Evolutionary conservation across 2,329 filamentous ascomycete genomes (phyloP).

Genomic region (Pseudogymnoascus sp.): DNA sequence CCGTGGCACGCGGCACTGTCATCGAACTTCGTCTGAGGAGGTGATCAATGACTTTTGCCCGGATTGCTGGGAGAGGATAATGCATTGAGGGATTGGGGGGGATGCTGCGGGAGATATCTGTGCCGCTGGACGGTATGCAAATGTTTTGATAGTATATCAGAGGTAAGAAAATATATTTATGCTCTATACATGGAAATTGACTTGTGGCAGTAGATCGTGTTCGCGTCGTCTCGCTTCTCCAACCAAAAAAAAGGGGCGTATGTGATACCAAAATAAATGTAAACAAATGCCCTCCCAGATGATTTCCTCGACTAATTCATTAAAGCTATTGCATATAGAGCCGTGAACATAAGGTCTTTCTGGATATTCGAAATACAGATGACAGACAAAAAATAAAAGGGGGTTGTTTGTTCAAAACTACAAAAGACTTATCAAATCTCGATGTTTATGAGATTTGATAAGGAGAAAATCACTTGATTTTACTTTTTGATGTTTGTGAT

Average conservation of each 20-base stretch:
- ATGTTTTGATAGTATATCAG: neutral
- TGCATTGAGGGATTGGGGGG: neutral
- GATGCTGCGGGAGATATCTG: neutral
- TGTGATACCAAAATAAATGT: neutral
- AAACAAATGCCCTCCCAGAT: neutral
- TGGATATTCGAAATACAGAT: neutral
- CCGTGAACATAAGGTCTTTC: neutral
- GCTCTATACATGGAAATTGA: neutral
- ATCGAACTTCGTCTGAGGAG: neutral
- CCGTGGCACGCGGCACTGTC: neutral
- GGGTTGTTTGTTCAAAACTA: neutral
- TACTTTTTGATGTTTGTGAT: neutral
- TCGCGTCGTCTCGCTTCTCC: neutral
- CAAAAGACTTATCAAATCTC: constrained; percentile 7
- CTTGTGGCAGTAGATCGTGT: neutral
- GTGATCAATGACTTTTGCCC: neutral
- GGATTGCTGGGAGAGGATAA: neutral
- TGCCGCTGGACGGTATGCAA: neutral
- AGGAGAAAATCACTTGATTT: constrained; percentile 5
- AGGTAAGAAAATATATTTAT: neutral
- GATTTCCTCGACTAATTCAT: neutral
- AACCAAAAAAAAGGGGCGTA: neutral
- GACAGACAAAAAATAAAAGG: neutral
- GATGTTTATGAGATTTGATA: neutral
- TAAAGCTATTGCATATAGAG: neutral